phyloP scores from a whole-genome alignment of 495 filamentous ascomycete species.

The Podospora pseudopauciseta region DNA sequence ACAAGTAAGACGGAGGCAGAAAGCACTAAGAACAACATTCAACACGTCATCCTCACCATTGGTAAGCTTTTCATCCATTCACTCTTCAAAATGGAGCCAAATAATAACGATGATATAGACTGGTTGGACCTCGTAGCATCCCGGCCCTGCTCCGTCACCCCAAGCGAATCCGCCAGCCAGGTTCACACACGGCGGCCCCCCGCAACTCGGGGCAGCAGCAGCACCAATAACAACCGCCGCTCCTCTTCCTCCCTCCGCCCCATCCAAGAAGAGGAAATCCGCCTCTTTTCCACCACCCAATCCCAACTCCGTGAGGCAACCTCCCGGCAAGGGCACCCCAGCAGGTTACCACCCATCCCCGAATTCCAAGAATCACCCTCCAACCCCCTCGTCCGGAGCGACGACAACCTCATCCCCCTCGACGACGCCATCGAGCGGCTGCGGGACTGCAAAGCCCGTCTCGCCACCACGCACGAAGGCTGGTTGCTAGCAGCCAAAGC shows the following conservation, averaged over 20 bases:
- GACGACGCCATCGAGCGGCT: constrained; percentile 7
- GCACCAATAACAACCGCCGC: neutral
- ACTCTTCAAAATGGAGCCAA: neutral
- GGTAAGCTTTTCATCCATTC: neutral
- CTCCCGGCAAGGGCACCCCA: neutral
- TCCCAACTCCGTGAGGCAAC: neutral
- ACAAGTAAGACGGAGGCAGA: neutral
- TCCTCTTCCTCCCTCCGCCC: neutral
- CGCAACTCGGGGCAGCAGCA: neutral
- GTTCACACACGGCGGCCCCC: neutral
- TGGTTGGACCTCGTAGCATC: neutral
- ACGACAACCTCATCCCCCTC: constrained; percentile 2
- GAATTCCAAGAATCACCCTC: neutral
- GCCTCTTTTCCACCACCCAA: neutral
- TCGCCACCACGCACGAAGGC: constrained; percentile 13
- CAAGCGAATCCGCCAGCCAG: neutral
- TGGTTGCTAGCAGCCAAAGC: neutral
- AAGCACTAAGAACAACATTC: neutral
- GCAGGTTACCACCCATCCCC: neutral
- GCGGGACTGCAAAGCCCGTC: neutral
- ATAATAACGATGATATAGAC: neutral
- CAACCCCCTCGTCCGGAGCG: neutral
- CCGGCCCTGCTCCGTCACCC: neutral
- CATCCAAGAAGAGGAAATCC: neutral
- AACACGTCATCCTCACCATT: neutral